Evolutionary conservation across 164 flowering plant genomes (phyloP).

Genomic region (Platanus orientalis): DNA sequence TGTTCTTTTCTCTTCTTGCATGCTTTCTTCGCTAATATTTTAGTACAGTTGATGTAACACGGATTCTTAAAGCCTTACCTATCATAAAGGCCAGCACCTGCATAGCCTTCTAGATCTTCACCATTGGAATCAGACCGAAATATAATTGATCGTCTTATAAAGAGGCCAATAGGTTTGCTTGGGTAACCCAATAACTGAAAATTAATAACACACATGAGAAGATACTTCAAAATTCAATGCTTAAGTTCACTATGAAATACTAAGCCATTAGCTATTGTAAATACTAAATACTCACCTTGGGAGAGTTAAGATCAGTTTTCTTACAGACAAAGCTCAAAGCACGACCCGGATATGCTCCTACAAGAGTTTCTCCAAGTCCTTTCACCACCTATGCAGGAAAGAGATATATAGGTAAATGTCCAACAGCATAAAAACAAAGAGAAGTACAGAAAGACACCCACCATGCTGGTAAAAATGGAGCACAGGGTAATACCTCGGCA

Average conservation of each 20-base stretch:
- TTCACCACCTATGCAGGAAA: constrained; percentile 62
- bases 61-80: constrained; percentile 43
- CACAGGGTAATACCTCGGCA: constrained; percentile 64
- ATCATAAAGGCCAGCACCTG: constrained; percentile 98
- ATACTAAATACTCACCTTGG: constrained; percentile 43
- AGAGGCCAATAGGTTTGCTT: constrained; percentile 93
- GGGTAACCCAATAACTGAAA: constrained; percentile 88
- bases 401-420: background rate
- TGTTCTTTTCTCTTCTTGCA: background rate
- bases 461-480: background rate
- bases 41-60: background rate
- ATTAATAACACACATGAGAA: background rate
- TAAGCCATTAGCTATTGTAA: background rate
- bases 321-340: constrained; percentile 88
- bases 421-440: background rate
- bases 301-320: constrained; percentile 67
- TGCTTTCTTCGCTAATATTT: background rate
- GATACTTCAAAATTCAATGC: background rate
- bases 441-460: background rate
- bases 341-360: constrained; percentile 99
- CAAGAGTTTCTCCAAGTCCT: constrained; percentile 98
- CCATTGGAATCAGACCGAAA: constrained; percentile 98
- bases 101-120: constrained; percentile 98
- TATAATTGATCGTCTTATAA: constrained; percentile 78
- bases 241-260: background rate